Evolutionary conservation across 352 stramenopile species (phyloP).

Genomic region (Pythium aphanidermatum): DNA sequence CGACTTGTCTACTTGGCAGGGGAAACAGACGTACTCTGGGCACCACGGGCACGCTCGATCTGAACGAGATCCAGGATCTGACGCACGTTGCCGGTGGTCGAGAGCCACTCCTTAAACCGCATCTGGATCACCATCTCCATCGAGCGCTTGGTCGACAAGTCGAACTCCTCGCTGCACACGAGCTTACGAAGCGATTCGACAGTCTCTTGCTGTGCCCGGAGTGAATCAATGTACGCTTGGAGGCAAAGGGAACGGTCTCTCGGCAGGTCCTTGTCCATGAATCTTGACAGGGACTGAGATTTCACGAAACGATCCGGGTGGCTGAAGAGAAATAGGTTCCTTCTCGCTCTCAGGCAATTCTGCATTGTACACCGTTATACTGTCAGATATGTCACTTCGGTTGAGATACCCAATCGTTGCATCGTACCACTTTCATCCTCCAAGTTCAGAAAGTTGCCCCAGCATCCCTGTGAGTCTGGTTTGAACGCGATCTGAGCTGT

Average conservation of each 20-base stretch:
- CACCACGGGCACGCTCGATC: slow-evolving; percentile 43
- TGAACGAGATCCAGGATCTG: slow-evolving; percentile 88
- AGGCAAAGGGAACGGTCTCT: slow-evolving; percentile 81
- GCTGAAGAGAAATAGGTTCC: slow-evolving; percentile 47
- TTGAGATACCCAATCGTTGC: neutral
- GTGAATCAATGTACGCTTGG: slow-evolving; percentile 50
- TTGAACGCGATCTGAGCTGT: slow-evolving; percentile 39
- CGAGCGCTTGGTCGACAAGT: slow-evolving; percentile 65
- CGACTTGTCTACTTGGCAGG: neutral
- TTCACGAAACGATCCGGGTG: slow-evolving; percentile 52
- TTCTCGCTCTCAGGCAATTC: slow-evolving; percentile 36
- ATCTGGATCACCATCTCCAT: slow-evolving; percentile 81
- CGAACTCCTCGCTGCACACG: slow-evolving; percentile 77
- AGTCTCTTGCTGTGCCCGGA: slow-evolving; percentile 66
- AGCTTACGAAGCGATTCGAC: slow-evolving; percentile 67
- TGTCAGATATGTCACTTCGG: neutral
- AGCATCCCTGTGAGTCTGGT: slow-evolving; percentile 43
- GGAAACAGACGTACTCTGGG: slow-evolving; percentile 8
- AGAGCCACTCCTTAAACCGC: slow-evolving; percentile 87
- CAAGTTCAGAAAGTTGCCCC: slow-evolving; percentile 65
- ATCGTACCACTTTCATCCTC: slow-evolving; percentile 53
- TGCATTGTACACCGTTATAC: neutral
- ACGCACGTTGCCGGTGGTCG: slow-evolving; percentile 74
- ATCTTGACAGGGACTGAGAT: slow-evolving; percentile 69
- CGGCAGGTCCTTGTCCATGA: slow-evolving; percentile 22